Evolutionary conservation across 2,329 filamentous ascomycete genomes (phyloP).

Genomic region (Sclerotinia glacialis): DNA sequence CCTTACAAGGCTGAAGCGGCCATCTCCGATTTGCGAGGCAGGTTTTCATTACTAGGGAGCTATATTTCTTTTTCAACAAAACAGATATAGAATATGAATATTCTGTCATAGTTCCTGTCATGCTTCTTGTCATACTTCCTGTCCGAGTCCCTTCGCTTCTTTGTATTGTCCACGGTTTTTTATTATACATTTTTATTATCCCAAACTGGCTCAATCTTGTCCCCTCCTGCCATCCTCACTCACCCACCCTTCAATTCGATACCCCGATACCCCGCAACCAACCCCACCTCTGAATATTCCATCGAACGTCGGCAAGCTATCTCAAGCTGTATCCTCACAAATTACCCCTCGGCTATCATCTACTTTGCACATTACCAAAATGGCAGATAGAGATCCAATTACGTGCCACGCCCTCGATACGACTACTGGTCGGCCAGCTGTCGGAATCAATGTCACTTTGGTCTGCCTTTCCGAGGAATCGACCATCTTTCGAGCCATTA

Average conservation of each 20-base stretch:
- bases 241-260: constrained; percentile 12
- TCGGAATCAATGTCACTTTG: constrained; percentile 58
- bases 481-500: constrained; percentile 60
- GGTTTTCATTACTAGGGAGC: background rate
- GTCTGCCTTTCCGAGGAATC: constrained; percentile 31
- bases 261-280: constrained; percentile 17
- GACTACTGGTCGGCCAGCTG: constrained; percentile 66
- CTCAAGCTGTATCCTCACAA: constrained; percentile 13
- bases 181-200: too few relatives aligned
- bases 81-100: background rate
- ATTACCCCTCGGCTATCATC: background rate
- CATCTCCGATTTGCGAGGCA: constrained; percentile 29
- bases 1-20: constrained; percentile 28
- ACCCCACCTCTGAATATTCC: constrained; percentile 7
- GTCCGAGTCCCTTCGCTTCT: background rate
- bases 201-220: background rate
- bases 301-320: constrained; percentile 8
- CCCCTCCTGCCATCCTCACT: background rate
- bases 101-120: background rate
- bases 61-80: background rate
- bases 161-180: background rate
- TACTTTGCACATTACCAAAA: constrained; percentile 4
- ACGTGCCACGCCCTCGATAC: constrained; percentile 89
- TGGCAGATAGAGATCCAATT: constrained; percentile 54
- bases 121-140: too few relatives aligned